Percentiles rank a stretch among this genome's conserved stretches.
Evolutionary conservation across 371 early-diverging fungal genomes (phyloP).

Genomic region (Mortierella sp.): DNA sequence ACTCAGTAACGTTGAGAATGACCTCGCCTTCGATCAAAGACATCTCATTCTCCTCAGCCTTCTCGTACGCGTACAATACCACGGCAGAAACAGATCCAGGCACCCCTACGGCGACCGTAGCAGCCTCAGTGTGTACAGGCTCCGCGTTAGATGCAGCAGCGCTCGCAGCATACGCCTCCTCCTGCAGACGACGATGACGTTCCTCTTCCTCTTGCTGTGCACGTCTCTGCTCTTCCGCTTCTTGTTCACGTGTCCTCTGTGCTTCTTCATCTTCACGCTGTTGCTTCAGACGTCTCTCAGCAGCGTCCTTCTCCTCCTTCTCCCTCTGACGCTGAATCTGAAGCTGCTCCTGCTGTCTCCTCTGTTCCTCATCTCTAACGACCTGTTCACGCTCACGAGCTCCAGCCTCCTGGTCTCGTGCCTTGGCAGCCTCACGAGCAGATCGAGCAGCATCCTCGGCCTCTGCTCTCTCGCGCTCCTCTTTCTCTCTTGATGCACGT

Average conservation of each 20-base stretch:
- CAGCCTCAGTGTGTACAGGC: conserved; percentile 10
- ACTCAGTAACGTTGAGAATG: conserved; percentile 71
- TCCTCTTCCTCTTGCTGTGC: conserved; percentile 35
- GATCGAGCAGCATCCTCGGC: conserved; percentile 40
- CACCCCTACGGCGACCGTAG: no score
- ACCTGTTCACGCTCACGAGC: conserved; percentile 36
- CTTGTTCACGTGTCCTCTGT: no score
- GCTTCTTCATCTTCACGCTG: conserved; percentile 36
- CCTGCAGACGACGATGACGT: not conserved
- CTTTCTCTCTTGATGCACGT: conserved; percentile 34
- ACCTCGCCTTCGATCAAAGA: conserved; percentile 83
- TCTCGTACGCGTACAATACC: conserved; percentile 79
- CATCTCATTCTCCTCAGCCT: conserved; percentile 89
- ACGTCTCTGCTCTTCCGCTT: conserved; percentile 37
- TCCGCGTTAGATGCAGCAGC: conserved; percentile 17
- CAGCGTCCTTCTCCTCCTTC: conserved; percentile 17
- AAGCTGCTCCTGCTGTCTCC: conserved; percentile 22
- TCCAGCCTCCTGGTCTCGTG: conserved; percentile 23
- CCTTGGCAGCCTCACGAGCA: conserved; percentile 48
- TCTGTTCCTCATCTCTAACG: conserved; percentile 40
- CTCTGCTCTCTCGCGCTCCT: conserved; percentile 51
- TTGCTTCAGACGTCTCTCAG: conserved; percentile 3
- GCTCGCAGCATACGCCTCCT: conserved; percentile 4
- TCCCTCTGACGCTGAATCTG: conserved; percentile 16
- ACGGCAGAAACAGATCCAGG: conserved; percentile 63